These are phyloP conservation scores for Malassezia globosa DNA, from an alignment of 1,284 basidiomycete species.

Conservation along the genomic window DNA sequence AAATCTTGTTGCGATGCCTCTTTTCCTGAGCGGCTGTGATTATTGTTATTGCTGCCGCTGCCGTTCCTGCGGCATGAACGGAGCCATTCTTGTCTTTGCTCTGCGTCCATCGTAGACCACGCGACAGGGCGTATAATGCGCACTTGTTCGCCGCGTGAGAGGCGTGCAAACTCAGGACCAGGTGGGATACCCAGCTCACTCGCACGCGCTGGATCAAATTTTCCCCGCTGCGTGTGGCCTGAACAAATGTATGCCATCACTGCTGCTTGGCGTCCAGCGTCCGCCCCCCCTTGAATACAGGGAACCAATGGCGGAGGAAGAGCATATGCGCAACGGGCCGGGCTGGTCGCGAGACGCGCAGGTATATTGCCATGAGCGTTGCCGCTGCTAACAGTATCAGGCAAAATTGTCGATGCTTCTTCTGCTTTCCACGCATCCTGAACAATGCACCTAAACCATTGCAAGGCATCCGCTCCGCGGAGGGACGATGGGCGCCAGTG, in stretches of 20 bases:
- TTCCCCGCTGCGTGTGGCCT: constrained; percentile 69
- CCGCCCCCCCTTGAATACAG: constrained; percentile 8
- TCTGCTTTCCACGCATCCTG: constrained; percentile 5
- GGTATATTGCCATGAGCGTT: no score
- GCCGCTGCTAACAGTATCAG: no score
- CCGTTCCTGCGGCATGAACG: no score
- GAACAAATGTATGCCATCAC: constrained; percentile 58
- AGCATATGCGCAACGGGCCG: constrained; percentile 4
- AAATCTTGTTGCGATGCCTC: constrained; percentile 35
- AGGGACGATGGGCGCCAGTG: constrained; percentile 10
- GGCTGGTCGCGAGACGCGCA: constrained; percentile 1
- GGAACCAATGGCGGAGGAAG: constrained; percentile 1
- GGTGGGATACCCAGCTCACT: constrained; percentile 57
- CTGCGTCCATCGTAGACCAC: constrained; percentile 23
- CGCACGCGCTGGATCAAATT: constrained; percentile 66
- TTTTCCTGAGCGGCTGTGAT: no score
- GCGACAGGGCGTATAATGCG: constrained; percentile 45
- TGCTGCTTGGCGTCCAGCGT: constrained; percentile 18
- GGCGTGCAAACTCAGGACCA: constrained; percentile 51
- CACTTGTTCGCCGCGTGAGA: constrained; percentile 50
- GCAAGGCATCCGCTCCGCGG: constrained; percentile 2
- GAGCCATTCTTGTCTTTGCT: constrained; percentile 23
- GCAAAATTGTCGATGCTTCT: constrained; percentile 9
- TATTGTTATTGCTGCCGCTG: no score
- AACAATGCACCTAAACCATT: constrained; percentile 1